A percentile compares a stretch with the other conserved stretches of the same genome.
Evolutionary conservation across 495 filamentous ascomycete species (phyloP).

Genomic region (Talaromyces liani): DNA sequence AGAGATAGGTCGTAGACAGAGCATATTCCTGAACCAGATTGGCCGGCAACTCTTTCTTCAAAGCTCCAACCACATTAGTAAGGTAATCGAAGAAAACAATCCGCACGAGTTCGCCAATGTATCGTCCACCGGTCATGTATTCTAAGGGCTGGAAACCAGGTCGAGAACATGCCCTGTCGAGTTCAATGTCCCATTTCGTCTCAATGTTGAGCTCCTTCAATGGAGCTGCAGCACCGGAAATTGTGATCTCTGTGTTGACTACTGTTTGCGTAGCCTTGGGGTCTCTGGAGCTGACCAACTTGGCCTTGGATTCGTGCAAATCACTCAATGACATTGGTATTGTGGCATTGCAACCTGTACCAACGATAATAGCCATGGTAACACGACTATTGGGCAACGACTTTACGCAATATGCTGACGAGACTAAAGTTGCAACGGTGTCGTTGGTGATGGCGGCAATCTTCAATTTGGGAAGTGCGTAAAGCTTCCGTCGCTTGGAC

Average conservation of each 20-base stretch:
- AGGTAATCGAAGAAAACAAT: slow-evolving; percentile 64
- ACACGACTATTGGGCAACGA: slow-evolving; percentile 62
- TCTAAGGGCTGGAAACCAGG: slow-evolving; percentile 83
- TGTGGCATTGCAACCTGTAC: slow-evolving; percentile 79
- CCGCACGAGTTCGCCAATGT: slow-evolving; percentile 75
- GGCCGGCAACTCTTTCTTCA: slow-evolving; percentile 42
- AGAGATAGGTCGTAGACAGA: slow-evolving; percentile 63
- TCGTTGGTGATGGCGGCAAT: slow-evolving; percentile 79
- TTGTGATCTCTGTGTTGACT: slow-evolving; percentile 84
- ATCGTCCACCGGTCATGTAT: slow-evolving; percentile 80
- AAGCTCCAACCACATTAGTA: slow-evolving; percentile 27
- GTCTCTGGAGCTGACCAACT: slow-evolving; percentile 29
- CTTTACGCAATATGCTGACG: slow-evolving; percentile 59
- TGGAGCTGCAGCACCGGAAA: slow-evolving; percentile 62
- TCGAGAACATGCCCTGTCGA: slow-evolving; percentile 58
- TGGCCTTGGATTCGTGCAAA: slow-evolving; percentile 56
- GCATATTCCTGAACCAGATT: slow-evolving; percentile 53
- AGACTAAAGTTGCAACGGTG: slow-evolving; percentile 70
- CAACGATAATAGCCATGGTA: slow-evolving; percentile 74
- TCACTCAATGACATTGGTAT: slow-evolving; percentile 59
- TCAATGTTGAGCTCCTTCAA: slow-evolving; percentile 55
- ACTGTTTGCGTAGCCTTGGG: slow-evolving; percentile 53
- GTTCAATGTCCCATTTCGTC: slow-evolving; percentile 61
- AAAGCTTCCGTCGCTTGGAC: slow-evolving; percentile 36
- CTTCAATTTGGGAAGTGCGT: slow-evolving; percentile 54